Evolutionary conservation across 2,329 filamentous ascomycete species (phyloP).

Genomic region (Fusarium heterosporum): DNA sequence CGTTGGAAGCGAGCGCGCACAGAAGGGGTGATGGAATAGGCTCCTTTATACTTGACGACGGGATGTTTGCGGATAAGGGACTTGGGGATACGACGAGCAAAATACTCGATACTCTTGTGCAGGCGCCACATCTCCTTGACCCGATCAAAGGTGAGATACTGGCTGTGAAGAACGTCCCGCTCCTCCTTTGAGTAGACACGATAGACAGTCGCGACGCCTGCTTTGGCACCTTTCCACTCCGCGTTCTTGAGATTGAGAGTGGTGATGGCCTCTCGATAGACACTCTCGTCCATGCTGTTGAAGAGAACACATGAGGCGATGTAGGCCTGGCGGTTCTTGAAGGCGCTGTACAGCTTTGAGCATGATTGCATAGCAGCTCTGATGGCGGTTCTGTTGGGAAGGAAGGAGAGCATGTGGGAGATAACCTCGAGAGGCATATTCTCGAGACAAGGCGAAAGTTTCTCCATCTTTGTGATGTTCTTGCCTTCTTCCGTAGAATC

Average conservation of each 20-base stretch:
- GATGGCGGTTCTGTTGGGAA: slow-evolving; percentile 4
- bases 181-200: neutral
- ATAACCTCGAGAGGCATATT: slow-evolving; percentile 5
- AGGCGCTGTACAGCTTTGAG: slow-evolving; percentile 8
- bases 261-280: slow-evolving; percentile 9
- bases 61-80: neutral
- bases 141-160: neutral
- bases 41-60: neutral
- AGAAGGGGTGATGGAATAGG: slow-evolving; percentile 1
- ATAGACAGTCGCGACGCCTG: neutral
- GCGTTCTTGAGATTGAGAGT: slow-evolving; percentile 1
- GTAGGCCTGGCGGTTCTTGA: neutral
- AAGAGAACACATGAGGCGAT: slow-evolving; percentile 20
- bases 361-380: slow-evolving; percentile 1
- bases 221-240: slow-evolving; percentile 7
- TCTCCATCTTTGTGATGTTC: too few relatives aligned
- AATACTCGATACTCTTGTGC: slow-evolving; percentile 13
- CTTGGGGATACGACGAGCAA: neutral
- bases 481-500: neutral
- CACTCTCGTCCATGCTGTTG: slow-evolving; percentile 19
- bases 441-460: neutral
- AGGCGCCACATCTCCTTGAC: slow-evolving; percentile 16
- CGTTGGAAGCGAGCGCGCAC: slow-evolving; percentile 17
- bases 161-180: neutral
- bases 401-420: slow-evolving; percentile 13